phyloP scores from a whole-genome alignment of 2,329 filamentous ascomycete genomes.

The Biscogniauxia mediterranea region DNA sequence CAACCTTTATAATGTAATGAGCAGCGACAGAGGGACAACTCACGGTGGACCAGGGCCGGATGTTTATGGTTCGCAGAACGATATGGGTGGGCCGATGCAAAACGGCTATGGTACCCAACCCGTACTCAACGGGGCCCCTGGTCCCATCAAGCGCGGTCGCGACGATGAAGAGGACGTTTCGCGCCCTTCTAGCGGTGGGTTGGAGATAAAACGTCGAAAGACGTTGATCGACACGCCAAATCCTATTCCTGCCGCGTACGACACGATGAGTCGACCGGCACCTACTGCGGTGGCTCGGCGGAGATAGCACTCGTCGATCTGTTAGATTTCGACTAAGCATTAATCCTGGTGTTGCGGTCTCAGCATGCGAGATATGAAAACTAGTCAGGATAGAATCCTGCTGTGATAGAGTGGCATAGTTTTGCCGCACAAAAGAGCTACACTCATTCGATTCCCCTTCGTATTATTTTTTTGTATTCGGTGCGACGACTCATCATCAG shows the following conservation, averaged over 20 bases:
- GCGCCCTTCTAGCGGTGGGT: constrained; percentile 62
- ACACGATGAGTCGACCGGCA: constrained; percentile 47
- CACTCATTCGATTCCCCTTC: constrained; percentile 28
- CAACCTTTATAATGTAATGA: constrained; percentile 87
- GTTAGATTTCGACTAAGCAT: constrained; percentile 9
- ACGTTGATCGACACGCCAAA: constrained; percentile 64
- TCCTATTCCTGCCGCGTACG: constrained; percentile 46
- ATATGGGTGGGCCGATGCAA: constrained; percentile 54
- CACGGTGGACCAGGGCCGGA: constrained; percentile 68
- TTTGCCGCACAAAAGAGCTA: constrained; percentile 15
- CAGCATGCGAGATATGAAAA: constrained; percentile 20
- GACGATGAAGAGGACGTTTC: constrained; percentile 60
- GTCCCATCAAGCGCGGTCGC: constrained; percentile 46
- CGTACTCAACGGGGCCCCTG: constrained; percentile 61
- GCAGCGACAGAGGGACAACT: constrained; percentile 66
- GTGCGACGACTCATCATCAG: constrained; percentile 35
- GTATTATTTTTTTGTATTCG: constrained; percentile 37
- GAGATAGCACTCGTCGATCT: constrained; percentile 21
- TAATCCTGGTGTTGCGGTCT: constrained; percentile 25
- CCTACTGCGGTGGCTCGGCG: constrained; percentile 40
- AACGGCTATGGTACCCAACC: constrained; percentile 65
- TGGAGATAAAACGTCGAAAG: constrained; percentile 76
- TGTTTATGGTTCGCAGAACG: constrained; percentile 66
- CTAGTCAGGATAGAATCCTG: constrained; percentile 17
- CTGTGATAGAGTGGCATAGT: constrained; percentile 18